Evolutionary conservation across 768 basidiomycete genomes (phyloP), one percentile per base, ranked within the genome.

Genomic region (Mycena rosella): DNA sequence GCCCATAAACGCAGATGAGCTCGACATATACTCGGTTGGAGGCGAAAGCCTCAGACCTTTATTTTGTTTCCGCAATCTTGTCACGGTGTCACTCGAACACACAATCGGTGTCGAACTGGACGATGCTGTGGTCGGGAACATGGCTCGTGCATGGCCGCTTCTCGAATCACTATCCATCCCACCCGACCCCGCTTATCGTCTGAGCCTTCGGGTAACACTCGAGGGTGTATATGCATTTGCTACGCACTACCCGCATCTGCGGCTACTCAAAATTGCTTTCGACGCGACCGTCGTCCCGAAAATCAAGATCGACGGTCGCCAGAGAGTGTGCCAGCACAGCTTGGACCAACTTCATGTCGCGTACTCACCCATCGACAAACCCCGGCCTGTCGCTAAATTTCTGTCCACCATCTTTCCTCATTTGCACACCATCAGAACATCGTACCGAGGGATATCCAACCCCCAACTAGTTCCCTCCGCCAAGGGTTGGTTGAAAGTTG

Each of bases 121-220:
- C n/a, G 60, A 61, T 18, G 29, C 2, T 3, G 13, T 17, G 1
- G 38, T 42, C 14, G 18, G 1, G 26, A 14, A 61, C 13, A 29
- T 61, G 51, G 60, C 60, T 14, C 27, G 11, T 32, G 60, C 60
- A 32, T 61, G 60, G 60, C 60, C 36, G 1, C 48, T 26, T n/a
- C 27, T 61, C 38, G 38, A 52, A 44, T 15, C 2, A 14, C n/a
- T 60, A 20, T 14, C 0, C 0, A 36, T 60, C 34, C 8, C 47
- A 22, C 8, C 49, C 1, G 20, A 18, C 20, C 13, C 0, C 1
- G 27, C 2, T 9, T 13, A 30, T 15, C 47, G 24, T 11, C n/a
- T 32, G 27, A 9, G 9, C 2, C n/a, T 42, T 20, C 52, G 53
- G 2, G 22, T 63, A 10, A 55, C 61, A 18, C 52, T 54, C 40